Evolutionary conservation across 1,139 yeast genomes (phyloP), one percentile per base, ranked within the genome.

Genomic region (Kluyveromyces marxianus): DNA sequence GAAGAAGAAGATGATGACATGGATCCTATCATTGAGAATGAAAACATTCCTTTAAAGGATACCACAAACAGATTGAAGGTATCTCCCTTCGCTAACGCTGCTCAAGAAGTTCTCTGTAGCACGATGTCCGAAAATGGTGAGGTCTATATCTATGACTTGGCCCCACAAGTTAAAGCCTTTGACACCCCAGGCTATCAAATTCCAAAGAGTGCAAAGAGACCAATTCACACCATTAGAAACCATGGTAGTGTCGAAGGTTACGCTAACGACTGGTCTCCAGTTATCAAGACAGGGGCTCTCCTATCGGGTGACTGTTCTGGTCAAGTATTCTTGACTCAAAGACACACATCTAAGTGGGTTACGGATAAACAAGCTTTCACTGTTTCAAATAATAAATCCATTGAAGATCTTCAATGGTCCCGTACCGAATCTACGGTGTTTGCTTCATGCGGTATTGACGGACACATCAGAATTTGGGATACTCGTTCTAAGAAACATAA

Each of bases 161-260:
- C 83, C 48, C 72, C 90, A 7, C 97, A 89, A 62, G 71, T 75
- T 60, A 83, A 81, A 59, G 88, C 96, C 5, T 85, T 92, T 56
- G 94, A 87, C 59, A 77, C 83, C 4, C 96, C 97, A 8, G 97
- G 97, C 4, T 83, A 75, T 56, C 74, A 77, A 60, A 78, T 90
- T 52, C 88, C 95, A 42, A 89, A 89, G 65, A 68, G 74, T 29
- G 76, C 83, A 53, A 88, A 85, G 63, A 77, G 83, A 62, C 96
- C 98, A 21, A 62, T 80, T 21, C 92, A 90, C 67, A 88, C 96
- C n/a, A 73, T 94, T 50, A 77, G 79, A 59, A 76, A 72, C 53
- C 99, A 92, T 63, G 96, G 97, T n/a, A 83, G 83, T 57, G 95
- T 87, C 24, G 99, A 92, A 70, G 98, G 99, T 29, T 92, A 89